Base-by-base conservation (phyloP, 2,329 filamentous ascomycete genomes). In the Trichoderma simmonsii region DNA sequence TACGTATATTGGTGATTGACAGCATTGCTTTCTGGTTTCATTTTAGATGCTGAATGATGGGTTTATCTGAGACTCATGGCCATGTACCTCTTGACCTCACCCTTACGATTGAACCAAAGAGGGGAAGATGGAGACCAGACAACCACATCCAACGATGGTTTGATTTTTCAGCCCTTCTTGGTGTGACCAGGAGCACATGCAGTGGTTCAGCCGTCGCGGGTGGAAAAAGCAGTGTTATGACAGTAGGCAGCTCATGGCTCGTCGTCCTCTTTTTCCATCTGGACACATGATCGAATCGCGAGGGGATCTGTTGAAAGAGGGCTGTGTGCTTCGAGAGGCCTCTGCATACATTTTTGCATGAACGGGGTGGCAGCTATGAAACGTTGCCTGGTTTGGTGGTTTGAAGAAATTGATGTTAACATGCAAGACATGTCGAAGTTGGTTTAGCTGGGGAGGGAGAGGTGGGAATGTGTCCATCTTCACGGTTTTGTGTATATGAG, bases 151-250 rank as follows among this genome's bases (percentile, higher is more conserved):
- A 51, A 51, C 51, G 62, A 36, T 21, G 43, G 43, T n/a, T n/a
- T n/a, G n/a, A n/a, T 34, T 67, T 24, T 26, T 54, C 56, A 56
- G 21, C 60, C 21, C 21, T 62, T 39, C 15, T 62, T 36, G 60
- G 60, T 62, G 60, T 62, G 60, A n/a, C 63, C 24, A 36, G 60
- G 36, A 43, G 60, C 32, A 63, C 36, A 63, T 30, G 48, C 48
- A 30, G n/a, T n/a, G n/a, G n/a, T n/a, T n/a, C n/a, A n/a, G 56
- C 57, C 67, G 67, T 62, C 39, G 67, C 67, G 67, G 24, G 36
- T 39, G 36, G 15, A 43, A 69, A 51, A n/a, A n/a, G n/a, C n/a
- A n/a, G n/a, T n/a, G n/a, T n/a, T n/a, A n/a, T n/a, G n/a, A n/a
- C n/a, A n/a, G n/a, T n/a, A n/a, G n/a, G n/a, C n/a, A n/a, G n/a